Conservation (phyloP, 352 stramenopile species). For the Phytophthora uliginosa region DNA sequence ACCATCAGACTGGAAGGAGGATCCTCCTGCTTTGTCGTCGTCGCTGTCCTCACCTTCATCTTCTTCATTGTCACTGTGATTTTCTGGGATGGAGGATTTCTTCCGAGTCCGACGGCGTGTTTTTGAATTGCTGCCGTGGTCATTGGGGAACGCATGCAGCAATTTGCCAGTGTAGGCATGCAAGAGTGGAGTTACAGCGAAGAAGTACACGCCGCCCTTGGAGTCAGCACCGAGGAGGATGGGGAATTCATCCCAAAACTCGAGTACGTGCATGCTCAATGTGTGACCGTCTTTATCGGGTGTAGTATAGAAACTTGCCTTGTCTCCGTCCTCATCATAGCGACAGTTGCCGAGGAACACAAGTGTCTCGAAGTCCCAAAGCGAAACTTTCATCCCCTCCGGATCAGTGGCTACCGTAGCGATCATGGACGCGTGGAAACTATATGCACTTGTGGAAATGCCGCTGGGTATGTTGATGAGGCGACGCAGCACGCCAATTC, state of each 20-base stretch:
- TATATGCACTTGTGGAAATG: slow-evolving; percentile 68
- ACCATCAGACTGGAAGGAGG: not conserved
- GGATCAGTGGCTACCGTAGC: slow-evolving; percentile 58
- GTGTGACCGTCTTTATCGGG: slow-evolving; percentile 6
- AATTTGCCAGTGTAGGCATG: slow-evolving; percentile 57
- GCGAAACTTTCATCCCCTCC: slow-evolving; percentile 44
- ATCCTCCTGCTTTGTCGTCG: not conserved
- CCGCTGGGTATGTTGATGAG: slow-evolving; percentile 69
- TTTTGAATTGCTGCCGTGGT: slow-evolving; percentile 23
- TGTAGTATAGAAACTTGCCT: slow-evolving; percentile 3
- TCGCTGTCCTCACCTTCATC: slow-evolving; percentile 6
- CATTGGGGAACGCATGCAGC: slow-evolving; percentile 69
- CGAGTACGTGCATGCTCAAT: slow-evolving; percentile 50
- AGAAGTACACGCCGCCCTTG: slow-evolving; percentile 68
- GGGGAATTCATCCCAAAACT: slow-evolving; percentile 82
- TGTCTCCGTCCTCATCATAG: slow-evolving; percentile 24
- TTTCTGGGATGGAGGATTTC: slow-evolving; percentile 21
- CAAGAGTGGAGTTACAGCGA: slow-evolving; percentile 54
- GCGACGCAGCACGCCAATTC: slow-evolving; percentile 61
- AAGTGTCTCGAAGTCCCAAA: slow-evolving; percentile 88
- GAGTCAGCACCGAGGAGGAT: slow-evolving; percentile 64
- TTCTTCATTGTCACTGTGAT: slow-evolving; percentile 18
- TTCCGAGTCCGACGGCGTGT: not conserved
- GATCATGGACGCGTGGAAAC: slow-evolving; percentile 73
- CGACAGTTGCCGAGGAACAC: slow-evolving; percentile 51